Conservation (phyloP, 2,329 filamentous ascomycete genomes). For the Didymellaceae sp. region DNA sequence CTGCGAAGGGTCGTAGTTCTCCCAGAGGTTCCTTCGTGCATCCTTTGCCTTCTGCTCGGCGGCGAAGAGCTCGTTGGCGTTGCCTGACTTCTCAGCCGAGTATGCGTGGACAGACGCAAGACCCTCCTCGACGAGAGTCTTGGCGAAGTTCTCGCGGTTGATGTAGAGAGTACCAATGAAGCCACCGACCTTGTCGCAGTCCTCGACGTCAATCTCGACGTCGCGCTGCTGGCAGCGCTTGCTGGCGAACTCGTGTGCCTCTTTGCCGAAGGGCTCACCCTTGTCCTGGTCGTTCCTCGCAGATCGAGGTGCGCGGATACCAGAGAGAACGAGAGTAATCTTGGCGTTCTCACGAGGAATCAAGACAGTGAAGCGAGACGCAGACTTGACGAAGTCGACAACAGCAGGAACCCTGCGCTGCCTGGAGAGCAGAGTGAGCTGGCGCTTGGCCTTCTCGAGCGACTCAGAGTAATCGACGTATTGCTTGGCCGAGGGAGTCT, state of each 20-base stretch:
- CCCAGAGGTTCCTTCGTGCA: slow-evolving; percentile 85
- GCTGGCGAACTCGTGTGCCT: slow-evolving; percentile 90
- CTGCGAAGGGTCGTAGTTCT: slow-evolving; percentile 90
- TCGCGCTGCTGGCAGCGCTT: slow-evolving; percentile 90
- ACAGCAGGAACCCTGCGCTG: slow-evolving; percentile 92
- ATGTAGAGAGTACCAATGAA: slow-evolving; percentile 96
- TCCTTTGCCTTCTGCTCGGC: slow-evolving; percentile 92
- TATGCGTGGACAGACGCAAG: slow-evolving; percentile 91
- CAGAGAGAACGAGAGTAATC: slow-evolving; percentile 91
- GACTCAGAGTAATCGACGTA: slow-evolving; percentile 91
- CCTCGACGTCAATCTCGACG: slow-evolving; percentile 93
- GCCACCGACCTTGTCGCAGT: slow-evolving; percentile 93
- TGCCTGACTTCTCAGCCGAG: slow-evolving; percentile 93
- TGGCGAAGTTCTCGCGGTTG: slow-evolving; percentile 94
- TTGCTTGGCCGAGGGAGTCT: slow-evolving; percentile 80
- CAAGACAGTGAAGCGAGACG: slow-evolving; percentile 88
- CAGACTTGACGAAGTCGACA: slow-evolving; percentile 98
- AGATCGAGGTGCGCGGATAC: slow-evolving; percentile 88
- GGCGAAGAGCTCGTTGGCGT: slow-evolving; percentile 82
- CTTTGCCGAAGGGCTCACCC: slow-evolving; percentile 92
- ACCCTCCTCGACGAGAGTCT: slow-evolving; percentile 90
- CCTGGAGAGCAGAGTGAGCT: slow-evolving; percentile 83
- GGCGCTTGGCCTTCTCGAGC: slow-evolving; percentile 93
- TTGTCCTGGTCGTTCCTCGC: slow-evolving; percentile 80
- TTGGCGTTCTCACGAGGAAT: slow-evolving; percentile 93